These are phyloP conservation scores for Gleditsia sinensis DNA, from an alignment of 306 rosid genomes.

Conservation along the genomic window DNA sequence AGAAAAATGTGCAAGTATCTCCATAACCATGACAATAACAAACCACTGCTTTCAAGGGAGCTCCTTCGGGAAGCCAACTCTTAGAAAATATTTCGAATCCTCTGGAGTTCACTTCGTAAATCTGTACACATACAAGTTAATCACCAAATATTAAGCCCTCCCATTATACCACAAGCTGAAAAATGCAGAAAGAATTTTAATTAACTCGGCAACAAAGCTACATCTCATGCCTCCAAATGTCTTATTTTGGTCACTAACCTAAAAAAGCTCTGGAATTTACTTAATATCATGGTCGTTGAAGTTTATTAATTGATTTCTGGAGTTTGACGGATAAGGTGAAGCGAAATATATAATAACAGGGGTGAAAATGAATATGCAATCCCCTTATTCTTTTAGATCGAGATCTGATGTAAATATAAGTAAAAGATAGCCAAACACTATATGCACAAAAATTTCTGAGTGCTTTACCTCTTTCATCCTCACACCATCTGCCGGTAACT, in stretches of 20 bases:
- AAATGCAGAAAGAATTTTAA: not conserved
- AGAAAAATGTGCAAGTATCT: conserved; percentile 60
- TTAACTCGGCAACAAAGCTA: not conserved
- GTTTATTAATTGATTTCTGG: not conserved
- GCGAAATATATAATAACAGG: not conserved
- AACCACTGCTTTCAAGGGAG: conserved; percentile 45
- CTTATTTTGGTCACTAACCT: not conserved
- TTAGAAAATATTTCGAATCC: conserved; percentile 51
- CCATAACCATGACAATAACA: conserved; percentile 60
- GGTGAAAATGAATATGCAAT: not conserved
- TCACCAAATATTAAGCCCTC: not conserved
- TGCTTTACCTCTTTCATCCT: conserved; percentile 46
- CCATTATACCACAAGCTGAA: not conserved
- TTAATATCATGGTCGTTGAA: not conserved
- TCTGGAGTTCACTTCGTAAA: conserved; percentile 55
- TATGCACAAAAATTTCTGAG: not conserved
- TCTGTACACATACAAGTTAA: conserved; percentile 34
- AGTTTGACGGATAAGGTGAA: not conserved
- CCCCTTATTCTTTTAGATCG: not conserved
- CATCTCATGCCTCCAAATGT: conserved; percentile 1
- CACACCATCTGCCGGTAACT: conserved; percentile 50
- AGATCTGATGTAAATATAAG: not conserved
- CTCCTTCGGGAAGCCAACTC: conserved; percentile 51
- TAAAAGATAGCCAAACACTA: not conserved
- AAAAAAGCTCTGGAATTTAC: not conserved